Evolutionary conservation across 257 asterid genomes (phyloP).

Genomic region (Nicotiana sylvestris): DNA sequence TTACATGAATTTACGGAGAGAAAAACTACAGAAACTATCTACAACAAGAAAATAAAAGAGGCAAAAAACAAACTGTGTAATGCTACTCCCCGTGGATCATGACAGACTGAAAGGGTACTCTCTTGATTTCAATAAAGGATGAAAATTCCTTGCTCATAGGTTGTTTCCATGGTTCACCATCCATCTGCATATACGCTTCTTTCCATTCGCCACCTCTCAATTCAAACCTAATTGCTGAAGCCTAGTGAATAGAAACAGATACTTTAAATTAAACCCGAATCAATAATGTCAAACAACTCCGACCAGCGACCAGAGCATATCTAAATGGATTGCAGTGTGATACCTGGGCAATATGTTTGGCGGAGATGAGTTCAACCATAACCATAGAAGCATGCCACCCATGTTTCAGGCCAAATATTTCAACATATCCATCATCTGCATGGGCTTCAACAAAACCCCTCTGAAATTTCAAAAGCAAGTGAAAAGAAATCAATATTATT

Average conservation of each 20-base stretch:
- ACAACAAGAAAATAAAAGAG: neutral
- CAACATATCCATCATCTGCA: conserved; percentile 73
- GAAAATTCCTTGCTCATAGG: conserved; percentile 70
- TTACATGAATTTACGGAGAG: conserved; percentile 2
- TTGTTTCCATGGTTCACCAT: conserved; percentile 95
- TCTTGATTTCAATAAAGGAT: conserved; percentile 63
- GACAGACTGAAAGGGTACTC: conserved; percentile 54
- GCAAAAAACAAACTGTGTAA: neutral
- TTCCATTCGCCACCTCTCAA: conserved; percentile 93
- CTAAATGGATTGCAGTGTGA: neutral
- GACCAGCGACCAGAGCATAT: neutral
- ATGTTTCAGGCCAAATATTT: conserved; percentile 77
- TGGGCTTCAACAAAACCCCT: conserved; percentile 81
- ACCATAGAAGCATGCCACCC: conserved; percentile 99
- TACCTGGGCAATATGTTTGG: conserved; percentile 94
- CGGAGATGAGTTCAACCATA: conserved; percentile 79
- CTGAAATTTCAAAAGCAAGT: conserved; percentile 26
- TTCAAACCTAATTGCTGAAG: conserved; percentile 72
- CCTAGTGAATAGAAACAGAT: conserved; percentile 32
- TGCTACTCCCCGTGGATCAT: conserved; percentile 48
- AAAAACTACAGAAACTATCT: neutral
- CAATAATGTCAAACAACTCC: neutral
- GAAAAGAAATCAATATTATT: neutral
- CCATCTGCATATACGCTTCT: conserved; percentile 79
- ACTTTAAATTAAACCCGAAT: neutral